Evolutionary conservation across 148 eudicot genomes (phyloP), one percentile per base, ranked within the genome.

Genomic region (Oxyria digyna): DNA sequence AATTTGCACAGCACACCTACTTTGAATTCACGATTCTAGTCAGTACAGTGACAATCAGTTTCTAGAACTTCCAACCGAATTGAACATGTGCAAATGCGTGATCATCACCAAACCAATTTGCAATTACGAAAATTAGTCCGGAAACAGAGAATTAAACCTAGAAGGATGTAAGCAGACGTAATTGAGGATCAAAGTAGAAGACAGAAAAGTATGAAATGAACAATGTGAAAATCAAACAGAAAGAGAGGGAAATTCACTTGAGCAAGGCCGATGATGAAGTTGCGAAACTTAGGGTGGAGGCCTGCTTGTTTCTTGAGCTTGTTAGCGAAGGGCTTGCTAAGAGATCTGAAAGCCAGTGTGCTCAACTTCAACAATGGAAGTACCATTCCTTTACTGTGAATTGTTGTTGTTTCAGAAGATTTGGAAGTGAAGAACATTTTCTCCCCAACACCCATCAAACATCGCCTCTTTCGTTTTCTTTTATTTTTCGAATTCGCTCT

Each of bases 231-330:
- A 18, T 43, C 17, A 32, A 45, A 35, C n/a, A 69, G 71, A 45
- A 26, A 18, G 4, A 14, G 57, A 18, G 10, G 11, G 24, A 21
- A 11, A 21, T 8, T 20, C 1, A 71, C 74, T 69, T 63, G 74
- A 67, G 74, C 74, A 13, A 72, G 31, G 69, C 54, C 49, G 62
- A 72, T 64, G 27, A 72, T 72, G 23, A 72, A 45, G 15, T 63
- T 17, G 15, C 74, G 74, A 72, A 72, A 72, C 42, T 42, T 72
- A 9, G 74, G 74, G 67, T 63, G 74, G 14, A 63, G 32, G 3
- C 74, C 74, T 13, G 74, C 74, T 31, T 63, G 31, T 7, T 63
- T 42, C 52, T 72, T 72, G 68, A 72, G 74, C 38, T 50, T 72
- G 32, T 4, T 42, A 8, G 74, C 74, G 42, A 72, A 43, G 9